Base-by-base conservation (phyloP, 345 rosid genomes). In the Angophora floribunda region DNA sequence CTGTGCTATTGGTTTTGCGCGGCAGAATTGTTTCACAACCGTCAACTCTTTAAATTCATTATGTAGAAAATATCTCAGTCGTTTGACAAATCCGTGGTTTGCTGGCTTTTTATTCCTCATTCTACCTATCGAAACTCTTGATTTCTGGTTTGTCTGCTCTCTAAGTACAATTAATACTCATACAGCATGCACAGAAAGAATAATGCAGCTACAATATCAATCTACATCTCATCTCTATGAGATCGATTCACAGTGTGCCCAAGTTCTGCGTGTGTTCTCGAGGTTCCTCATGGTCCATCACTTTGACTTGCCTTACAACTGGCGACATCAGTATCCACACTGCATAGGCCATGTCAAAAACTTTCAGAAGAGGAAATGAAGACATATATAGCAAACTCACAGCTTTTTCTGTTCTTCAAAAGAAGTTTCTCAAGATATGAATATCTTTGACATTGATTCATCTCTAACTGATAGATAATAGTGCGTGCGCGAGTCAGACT, bases 271-370 rank as follows among this genome's bases (percentile, higher is more conserved):
- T 19, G 28, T 41, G 92, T 88, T 90, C 90, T 50, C 51, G 53
- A 47, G 89, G 86, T 86, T 91, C 90, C 57, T 91, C 92, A 19
- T 89, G 82, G 89, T 89, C 88, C 91, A 82, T 85, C 87, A 92
- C 95, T 91, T 92, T 92, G 32, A 93, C 90, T 89, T 93, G 93
- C 89, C 94, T 95, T 86, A 93, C 91, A 45, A 89, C 91, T 26
- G 97, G 98, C 47, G 93, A 92, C 87, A 97, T 93, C 95, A 97
- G 87, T 88, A 92, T 94, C 99, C 98, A 96, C 75, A 94, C 99
- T 97, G 94, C 91, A 91, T 26, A 84, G 22, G 84, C 49, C 41
- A 75, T 75, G 84, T 41, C 2, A 5, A 75, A 22, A 75, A 36
- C 47, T 75, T 75, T 75, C 1, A 75, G 82, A 75, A 41, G 49